phyloP scores from a whole-genome alignment of 108 stramenopile species.

The Cyclotella choctawhatcheeana region DNA sequence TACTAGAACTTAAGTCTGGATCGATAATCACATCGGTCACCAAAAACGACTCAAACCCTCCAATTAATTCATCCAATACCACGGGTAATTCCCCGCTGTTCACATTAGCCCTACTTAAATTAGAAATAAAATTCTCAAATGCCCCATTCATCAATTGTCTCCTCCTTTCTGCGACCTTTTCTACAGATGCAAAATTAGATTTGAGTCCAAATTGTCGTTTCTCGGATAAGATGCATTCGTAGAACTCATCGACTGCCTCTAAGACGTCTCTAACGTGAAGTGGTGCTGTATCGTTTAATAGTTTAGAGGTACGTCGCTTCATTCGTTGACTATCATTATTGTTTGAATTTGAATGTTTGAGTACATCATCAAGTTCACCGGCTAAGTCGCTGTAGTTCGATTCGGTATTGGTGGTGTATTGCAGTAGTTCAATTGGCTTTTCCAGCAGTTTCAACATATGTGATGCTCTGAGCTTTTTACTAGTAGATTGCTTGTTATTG shows the following conservation, averaged over 20 bases:
- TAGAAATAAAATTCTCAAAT: conserved; percentile 25
- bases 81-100: conserved; percentile 3
- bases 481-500: background rate
- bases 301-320: conserved; percentile 7
- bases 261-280: conserved; percentile 11
- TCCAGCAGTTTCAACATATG: background rate
- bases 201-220: conserved; percentile 43
- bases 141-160: conserved; percentile 28
- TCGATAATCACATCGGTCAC: conserved; percentile 12
- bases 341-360: background rate
- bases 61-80: conserved; percentile 24
- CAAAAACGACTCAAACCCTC: conserved; percentile 36
- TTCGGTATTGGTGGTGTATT: conserved; percentile 43
- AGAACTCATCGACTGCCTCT: conserved; percentile 41
- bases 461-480: background rate
- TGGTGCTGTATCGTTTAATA: conserved; percentile 17
- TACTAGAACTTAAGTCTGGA: background rate
- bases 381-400: conserved; percentile 18
- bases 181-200: conserved; percentile 30
- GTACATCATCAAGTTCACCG: conserved; percentile 25
- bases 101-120: background rate
- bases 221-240: conserved; percentile 31
- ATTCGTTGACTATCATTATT: background rate
- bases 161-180: conserved; percentile 34
- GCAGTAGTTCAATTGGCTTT: conserved; percentile 19